A percentile compares a stretch with the other conserved stretches of the same genome.
Evolutionary conservation across 2,329 filamentous ascomycete genomes (phyloP).

Genomic region (Coniochaeta prunicola): DNA sequence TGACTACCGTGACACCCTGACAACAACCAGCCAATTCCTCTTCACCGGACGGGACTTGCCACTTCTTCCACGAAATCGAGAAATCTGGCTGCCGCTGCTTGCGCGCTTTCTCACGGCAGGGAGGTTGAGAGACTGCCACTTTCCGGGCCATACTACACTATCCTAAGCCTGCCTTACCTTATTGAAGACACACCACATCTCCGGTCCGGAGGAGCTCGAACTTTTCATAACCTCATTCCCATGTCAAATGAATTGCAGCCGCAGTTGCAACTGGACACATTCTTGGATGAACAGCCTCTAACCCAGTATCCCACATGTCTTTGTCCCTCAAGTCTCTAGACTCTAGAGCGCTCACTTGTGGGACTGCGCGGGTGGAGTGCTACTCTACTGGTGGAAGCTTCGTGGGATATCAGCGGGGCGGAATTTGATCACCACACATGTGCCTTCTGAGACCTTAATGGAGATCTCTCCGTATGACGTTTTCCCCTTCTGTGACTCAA

Average conservation of each 20-base stretch:
- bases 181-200: background rate
- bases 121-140: background rate
- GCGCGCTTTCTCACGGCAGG: slow-evolving; percentile 7
- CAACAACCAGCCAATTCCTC: background rate
- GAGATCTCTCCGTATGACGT: background rate
- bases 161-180: too few species aligned
- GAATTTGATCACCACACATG: background rate
- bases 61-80: background rate
- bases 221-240: background rate
- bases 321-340: background rate
- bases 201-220: background rate
- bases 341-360: background rate
- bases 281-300: background rate
- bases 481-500: background rate
- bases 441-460: background rate
- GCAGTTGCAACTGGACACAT: too few species aligned
- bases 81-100: slow-evolving; percentile 1
- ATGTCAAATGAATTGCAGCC: background rate
- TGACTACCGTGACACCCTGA: background rate
- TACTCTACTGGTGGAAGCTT: background rate
- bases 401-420: background rate
- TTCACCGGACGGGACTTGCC: background rate
- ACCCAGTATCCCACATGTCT: background rate
- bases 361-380: background rate
- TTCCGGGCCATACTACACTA: background rate